Percentiles rank a stretch among this genome's conserved stretches.
Evolutionary conservation across 2,329 filamentous ascomycete genomes (phyloP).

Genomic region (Neocucurbitaria cava): DNA sequence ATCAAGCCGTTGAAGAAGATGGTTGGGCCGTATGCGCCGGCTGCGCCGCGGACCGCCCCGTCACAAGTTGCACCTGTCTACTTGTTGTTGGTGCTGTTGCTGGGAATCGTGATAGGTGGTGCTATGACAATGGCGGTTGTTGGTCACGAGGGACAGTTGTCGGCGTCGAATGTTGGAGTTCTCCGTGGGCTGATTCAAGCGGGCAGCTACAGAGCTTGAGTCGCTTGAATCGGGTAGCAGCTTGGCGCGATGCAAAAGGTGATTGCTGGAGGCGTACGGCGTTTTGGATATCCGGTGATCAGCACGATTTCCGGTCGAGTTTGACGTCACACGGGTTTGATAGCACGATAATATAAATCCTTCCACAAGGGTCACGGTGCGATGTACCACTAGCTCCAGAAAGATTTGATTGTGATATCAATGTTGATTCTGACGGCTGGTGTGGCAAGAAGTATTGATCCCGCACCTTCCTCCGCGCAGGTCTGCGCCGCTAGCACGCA

Average conservation of each 20-base stretch:
- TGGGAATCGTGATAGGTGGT: slow-evolving; percentile 41
- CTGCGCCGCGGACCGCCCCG: slow-evolving; percentile 11
- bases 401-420: too few relatives aligned
- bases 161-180: slow-evolving; percentile 31
- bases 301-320: too few relatives aligned
- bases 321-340: too few relatives aligned
- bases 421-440: too few relatives aligned
- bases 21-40: slow-evolving; percentile 45
- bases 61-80: slow-evolving; percentile 18
- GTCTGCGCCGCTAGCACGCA: too few relatives aligned
- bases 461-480: too few relatives aligned
- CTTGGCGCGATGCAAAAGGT: not conserved
- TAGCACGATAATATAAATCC: too few relatives aligned
- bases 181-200: not conserved
- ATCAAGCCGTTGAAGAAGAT: slow-evolving; percentile 55
- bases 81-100: slow-evolving; percentile 33
- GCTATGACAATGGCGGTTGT: slow-evolving; percentile 32
- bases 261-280: not conserved
- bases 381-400: too few relatives aligned
- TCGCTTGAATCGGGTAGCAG: too few relatives aligned
- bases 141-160: slow-evolving; percentile 28
- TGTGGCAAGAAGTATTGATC: too few relatives aligned
- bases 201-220: not conserved
- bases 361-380: too few relatives aligned
- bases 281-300: not conserved